These are phyloP conservation scores for Teratosphaeria pseudoeucalypti DNA, from an alignment of 2,329 filamentous ascomycete genomes.

Conservation along the genomic window DNA sequence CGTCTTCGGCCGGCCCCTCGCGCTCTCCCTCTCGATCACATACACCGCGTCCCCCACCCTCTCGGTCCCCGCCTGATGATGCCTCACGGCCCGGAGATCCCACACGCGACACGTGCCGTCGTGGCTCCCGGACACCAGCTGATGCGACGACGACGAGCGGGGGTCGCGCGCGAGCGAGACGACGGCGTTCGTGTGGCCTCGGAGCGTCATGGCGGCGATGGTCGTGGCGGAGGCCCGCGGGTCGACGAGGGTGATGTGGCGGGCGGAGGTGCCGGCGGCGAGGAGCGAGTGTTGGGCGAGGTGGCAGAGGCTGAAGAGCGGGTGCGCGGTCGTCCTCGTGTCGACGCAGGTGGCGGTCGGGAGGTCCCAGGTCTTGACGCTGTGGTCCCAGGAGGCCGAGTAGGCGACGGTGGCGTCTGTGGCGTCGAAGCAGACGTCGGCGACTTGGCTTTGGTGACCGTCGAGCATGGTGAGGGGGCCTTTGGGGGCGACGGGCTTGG, in stretches of 20 bases:
- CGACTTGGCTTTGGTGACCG: constrained; percentile 63
- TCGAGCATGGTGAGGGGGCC: constrained; percentile 67
- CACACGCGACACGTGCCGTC: constrained; percentile 89
- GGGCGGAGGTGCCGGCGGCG: constrained; percentile 68
- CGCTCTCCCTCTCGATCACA: constrained; percentile 67
- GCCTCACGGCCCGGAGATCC: constrained; percentile 68
- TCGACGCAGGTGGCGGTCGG: constrained; percentile 70
- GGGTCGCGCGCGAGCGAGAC: constrained; percentile 50
- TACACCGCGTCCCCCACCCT: constrained; percentile 59
- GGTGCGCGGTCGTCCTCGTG: constrained; percentile 71
- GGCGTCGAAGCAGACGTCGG: constrained; percentile 74
- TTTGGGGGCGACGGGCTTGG: constrained; percentile 52
- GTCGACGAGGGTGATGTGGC: constrained; percentile 88
- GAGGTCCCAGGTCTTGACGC: constrained; percentile 81
- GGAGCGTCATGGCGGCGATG: constrained; percentile 78
- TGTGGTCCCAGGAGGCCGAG: constrained; percentile 83
- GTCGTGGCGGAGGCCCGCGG: constrained; percentile 67
- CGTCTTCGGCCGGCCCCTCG: constrained; percentile 45
- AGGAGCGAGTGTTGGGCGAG: constrained; percentile 55
- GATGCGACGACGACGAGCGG: constrained; percentile 62
- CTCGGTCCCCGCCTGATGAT: constrained; percentile 30
- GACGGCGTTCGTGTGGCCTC: constrained; percentile 72
- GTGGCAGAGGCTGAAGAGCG: constrained; percentile 68
- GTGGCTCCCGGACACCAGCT: constrained; percentile 73
- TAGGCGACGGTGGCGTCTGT: constrained; percentile 82